These are phyloP conservation scores for Colletotrichum filicis DNA, from an alignment of 2,329 filamentous ascomycete species.

Conservation along the genomic window DNA sequence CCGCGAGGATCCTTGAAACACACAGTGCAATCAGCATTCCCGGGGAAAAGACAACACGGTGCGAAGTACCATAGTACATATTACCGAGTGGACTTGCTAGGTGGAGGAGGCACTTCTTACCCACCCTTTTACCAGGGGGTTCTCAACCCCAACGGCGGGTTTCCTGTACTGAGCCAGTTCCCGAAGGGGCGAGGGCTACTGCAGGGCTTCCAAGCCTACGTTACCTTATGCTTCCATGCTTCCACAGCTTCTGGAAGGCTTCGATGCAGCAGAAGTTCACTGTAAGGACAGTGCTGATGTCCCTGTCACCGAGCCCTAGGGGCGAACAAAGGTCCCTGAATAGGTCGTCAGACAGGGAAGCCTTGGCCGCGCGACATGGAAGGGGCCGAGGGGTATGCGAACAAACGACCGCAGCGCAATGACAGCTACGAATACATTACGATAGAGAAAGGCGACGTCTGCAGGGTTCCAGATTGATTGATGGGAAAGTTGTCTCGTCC, in stretches of 20 bases:
- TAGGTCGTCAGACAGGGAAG: conserved; percentile 2
- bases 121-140: conserved; percentile 7
- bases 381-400: conserved; percentile 2
- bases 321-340: conserved; percentile 30
- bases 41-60: not conserved
- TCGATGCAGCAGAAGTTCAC: conserved; percentile 21
- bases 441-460: not conserved
- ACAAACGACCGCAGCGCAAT: not conserved
- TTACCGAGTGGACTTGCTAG: not conserved
- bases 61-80: not conserved
- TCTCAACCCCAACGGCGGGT: conserved; percentile 1
- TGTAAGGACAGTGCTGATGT: conserved; percentile 20
- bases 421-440: not conserved
- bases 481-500: conserved; percentile 24
- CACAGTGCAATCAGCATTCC: conserved; percentile 2
- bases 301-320: conserved; percentile 15
- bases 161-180: conserved; percentile 1
- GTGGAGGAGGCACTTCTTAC: not conserved
- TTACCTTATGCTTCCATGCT: conserved; percentile 1
- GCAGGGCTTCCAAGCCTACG: conserved; percentile 4
- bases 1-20: not conserved
- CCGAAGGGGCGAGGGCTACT: conserved; percentile 7
- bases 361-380: conserved; percentile 2
- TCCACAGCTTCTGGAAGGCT: conserved; percentile 34
- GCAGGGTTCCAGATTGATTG: conserved; percentile 23